phyloP scores from a whole-genome alignment of 495 filamentous ascomycete genomes.

The Elasticomyces elasticus region DNA sequence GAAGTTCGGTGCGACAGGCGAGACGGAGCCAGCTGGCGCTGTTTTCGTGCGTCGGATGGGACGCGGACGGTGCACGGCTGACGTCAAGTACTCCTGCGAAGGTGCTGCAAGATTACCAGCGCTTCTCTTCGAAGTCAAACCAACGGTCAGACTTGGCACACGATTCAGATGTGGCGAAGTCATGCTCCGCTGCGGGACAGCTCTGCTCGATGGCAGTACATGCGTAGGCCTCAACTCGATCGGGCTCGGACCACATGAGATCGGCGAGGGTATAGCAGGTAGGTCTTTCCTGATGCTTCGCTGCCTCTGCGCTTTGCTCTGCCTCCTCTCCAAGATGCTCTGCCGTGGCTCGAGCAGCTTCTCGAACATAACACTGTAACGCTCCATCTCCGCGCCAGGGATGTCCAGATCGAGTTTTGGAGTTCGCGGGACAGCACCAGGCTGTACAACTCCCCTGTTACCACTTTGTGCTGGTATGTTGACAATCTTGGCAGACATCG shows the following conservation, averaged over 20 bases:
- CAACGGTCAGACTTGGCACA: constrained; percentile 2
- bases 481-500: neutral
- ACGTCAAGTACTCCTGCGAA: neutral
- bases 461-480: neutral
- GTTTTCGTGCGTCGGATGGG: constrained; percentile 16
- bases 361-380: constrained; percentile 93
- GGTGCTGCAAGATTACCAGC: neutral
- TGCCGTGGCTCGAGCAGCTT: constrained; percentile 48
- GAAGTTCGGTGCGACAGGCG: constrained; percentile 10
- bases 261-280: neutral
- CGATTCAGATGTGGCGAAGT: constrained; percentile 7
- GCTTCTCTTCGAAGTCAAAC: neutral
- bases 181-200: constrained; percentile 3
- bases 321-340: constrained; percentile 53
- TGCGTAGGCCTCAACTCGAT: neutral
- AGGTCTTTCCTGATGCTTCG: constrained; percentile 36
- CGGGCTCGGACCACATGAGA: neutral
- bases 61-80: constrained; percentile 8
- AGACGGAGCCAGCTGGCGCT: constrained; percentile 1
- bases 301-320: constrained; percentile 57
- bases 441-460: neutral
- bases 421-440: neutral
- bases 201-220: neutral
- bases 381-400: constrained; percentile 67
- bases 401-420: constrained; percentile 62